phyloP scores from a whole-genome alignment of 495 filamentous ascomycete genomes.

The Trichodelitschia bisporula region DNA sequence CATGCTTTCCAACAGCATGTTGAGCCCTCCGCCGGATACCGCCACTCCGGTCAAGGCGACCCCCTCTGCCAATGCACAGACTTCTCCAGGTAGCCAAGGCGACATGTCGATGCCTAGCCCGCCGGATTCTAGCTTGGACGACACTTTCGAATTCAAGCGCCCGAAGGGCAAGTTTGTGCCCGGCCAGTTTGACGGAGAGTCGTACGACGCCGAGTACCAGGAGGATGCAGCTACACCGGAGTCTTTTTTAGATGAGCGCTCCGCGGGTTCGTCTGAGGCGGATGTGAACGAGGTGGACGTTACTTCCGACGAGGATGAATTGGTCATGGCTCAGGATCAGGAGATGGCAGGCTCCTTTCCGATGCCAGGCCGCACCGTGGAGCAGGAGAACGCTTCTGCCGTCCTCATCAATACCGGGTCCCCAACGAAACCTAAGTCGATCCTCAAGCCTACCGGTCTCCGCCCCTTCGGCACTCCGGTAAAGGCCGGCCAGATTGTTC shows the following conservation, averaged over 20 bases:
- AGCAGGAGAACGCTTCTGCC: conserved; percentile 18
- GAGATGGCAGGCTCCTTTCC: conserved; percentile 58
- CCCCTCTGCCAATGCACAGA: conserved; percentile 20
- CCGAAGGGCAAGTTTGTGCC: conserved; percentile 29
- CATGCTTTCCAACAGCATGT: conserved; percentile 26
- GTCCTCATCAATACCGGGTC: conserved; percentile 15
- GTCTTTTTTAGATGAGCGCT: conserved; percentile 82
- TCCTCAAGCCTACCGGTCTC: conserved; percentile 23
- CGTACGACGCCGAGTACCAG: conserved; percentile 23
- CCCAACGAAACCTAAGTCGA: conserved; percentile 19
- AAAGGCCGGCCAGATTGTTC: conserved; percentile 21
- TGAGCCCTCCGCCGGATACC: too few species aligned
- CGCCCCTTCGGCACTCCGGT: conserved; percentile 13
- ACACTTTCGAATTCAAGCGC: conserved; percentile 61
- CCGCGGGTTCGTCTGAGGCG: conserved; percentile 50
- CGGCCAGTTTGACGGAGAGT: conserved; percentile 47
- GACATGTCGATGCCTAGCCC: conserved; percentile 14
- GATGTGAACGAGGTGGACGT: conserved; percentile 34
- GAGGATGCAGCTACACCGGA: conserved; percentile 27
- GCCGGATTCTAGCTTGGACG: conserved; percentile 33
- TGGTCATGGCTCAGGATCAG: conserved; percentile 36
- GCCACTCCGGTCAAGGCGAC: conserved; percentile 34
- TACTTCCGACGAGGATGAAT: conserved; percentile 39
- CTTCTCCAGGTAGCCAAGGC: conserved; percentile 9
- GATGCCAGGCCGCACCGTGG: conserved; percentile 36